Conservation (phyloP, 2,329 filamentous ascomycete species). For the Scedosporium apiospermum region DNA sequence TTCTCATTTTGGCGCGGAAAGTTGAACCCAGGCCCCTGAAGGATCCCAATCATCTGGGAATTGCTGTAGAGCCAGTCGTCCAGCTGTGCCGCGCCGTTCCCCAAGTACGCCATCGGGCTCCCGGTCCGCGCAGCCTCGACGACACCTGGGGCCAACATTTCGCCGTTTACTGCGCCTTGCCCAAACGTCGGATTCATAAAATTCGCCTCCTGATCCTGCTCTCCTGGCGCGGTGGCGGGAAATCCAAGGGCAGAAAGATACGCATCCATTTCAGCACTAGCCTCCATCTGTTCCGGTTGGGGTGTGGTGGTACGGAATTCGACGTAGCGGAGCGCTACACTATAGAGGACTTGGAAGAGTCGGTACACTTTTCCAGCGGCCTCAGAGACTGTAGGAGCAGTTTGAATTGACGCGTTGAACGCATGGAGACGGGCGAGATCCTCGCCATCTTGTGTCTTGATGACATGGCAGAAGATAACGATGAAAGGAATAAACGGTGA, state of each 20-base stretch:
- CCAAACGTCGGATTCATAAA: neutral
- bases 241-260: constrained; percentile 45
- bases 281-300: constrained; percentile 14
- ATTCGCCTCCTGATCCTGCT: constrained; percentile 9
- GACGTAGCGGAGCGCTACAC: constrained; percentile 48
- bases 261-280: constrained; percentile 31
- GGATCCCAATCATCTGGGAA: constrained; percentile 25
- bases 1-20: neutral
- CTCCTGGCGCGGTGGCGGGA: constrained; percentile 11
- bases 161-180: neutral
- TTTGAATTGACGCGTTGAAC: constrained; percentile 41
- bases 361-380: constrained; percentile 45
- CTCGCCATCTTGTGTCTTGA: constrained; percentile 31
- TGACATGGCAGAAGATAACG: constrained; percentile 39
- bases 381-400: constrained; percentile 32
- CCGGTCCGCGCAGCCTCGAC: neutral
- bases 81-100: constrained; percentile 22
- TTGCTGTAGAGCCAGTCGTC: constrained; percentile 29
- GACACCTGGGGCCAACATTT: neutral
- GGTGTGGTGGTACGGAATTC: constrained; percentile 31
- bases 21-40: constrained; percentile 16
- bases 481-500: constrained; percentile 45
- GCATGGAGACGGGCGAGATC: constrained; percentile 37
- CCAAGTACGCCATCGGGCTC: constrained; percentile 24
- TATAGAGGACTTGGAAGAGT: constrained; percentile 49